These are phyloP conservation scores for Fusarium lateritium DNA, from an alignment of 2,329 filamentous ascomycete species.

Conservation along the genomic window DNA sequence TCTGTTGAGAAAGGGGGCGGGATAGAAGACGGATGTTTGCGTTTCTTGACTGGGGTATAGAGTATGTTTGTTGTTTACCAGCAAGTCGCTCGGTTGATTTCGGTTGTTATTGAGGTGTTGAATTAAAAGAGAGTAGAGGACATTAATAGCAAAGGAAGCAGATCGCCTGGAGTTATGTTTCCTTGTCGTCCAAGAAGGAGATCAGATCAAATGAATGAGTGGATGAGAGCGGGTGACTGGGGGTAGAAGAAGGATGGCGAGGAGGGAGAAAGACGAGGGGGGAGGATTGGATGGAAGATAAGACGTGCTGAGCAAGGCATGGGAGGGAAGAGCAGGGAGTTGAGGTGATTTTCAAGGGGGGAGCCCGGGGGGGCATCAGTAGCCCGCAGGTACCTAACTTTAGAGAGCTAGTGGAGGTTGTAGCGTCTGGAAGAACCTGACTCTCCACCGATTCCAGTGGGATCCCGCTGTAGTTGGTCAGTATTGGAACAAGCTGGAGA, in stretches of 20 bases:
- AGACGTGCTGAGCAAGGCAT: slow-evolving; percentile 20
- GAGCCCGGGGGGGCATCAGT: slow-evolving; percentile 1
- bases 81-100: slow-evolving; percentile 8
- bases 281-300: slow-evolving; percentile 40
- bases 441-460: slow-evolving; percentile 17
- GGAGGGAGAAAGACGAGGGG: slow-evolving; percentile 35
- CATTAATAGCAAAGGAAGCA: slow-evolving; percentile 41
- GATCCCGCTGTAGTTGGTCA: background rate
- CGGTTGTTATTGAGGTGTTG: slow-evolving; percentile 11
- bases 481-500: slow-evolving; percentile 12
- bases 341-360: slow-evolving; percentile 14
- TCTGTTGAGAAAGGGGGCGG: slow-evolving; percentile 38
- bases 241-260: slow-evolving; percentile 44
- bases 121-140: slow-evolving; percentile 48
- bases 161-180: slow-evolving; percentile 49
- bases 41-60: slow-evolving; percentile 18
- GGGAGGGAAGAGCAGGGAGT: slow-evolving; percentile 2
- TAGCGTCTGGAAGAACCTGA: slow-evolving; percentile 27
- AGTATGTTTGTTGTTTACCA: slow-evolving; percentile 24
- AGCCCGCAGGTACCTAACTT: slow-evolving; percentile 33
- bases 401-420: slow-evolving; percentile 32
- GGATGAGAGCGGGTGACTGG: slow-evolving; percentile 44
- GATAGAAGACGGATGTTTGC: slow-evolving; percentile 8
- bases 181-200: slow-evolving; percentile 48
- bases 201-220: slow-evolving; percentile 46